Evolutionary conservation across 192 early-diverging fungal species (phyloP).

Genomic region (Gigaspora rosea): DNA sequence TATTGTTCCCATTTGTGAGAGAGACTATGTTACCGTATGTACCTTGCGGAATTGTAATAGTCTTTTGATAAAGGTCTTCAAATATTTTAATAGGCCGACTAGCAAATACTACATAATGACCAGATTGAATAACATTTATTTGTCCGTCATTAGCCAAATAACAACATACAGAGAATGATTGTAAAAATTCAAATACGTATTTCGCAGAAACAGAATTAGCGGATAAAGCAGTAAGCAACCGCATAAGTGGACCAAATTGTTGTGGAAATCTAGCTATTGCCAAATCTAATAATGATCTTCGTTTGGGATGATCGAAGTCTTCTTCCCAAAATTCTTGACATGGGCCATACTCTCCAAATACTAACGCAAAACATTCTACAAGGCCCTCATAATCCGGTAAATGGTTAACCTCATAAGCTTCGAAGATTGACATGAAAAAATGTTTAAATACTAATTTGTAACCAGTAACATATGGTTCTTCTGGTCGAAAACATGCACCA

Average conservation of each 20-base stretch:
- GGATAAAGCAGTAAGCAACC: conserved; percentile 36
- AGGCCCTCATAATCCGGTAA: conserved; percentile 1
- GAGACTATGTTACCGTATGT: conserved; percentile 4
- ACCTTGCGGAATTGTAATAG: conserved; percentile 33
- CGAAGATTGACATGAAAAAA: conserved; percentile 17
- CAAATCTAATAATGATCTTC: conserved; percentile 31
- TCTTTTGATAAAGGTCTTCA: conserved; percentile 35
- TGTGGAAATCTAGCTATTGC: conserved; percentile 41
- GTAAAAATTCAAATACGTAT: conserved; percentile 35
- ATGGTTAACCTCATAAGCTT: conserved; percentile 7
- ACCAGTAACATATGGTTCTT: conserved; percentile 5
- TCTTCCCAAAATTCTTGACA: conserved; percentile 10
- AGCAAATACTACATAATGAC: not conserved
- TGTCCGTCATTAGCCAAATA: conserved; percentile 29
- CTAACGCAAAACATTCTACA: conserved; percentile 10
- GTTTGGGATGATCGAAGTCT: not conserved
- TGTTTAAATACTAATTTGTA: conserved; percentile 4
- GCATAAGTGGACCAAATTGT: conserved; percentile 35
- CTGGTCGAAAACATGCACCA: conserved; percentile 18
- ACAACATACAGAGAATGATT: conserved; percentile 30
- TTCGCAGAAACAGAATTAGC: conserved; percentile 37
- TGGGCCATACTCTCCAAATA: not conserved
- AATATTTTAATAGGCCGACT: not conserved
- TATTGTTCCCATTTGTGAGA: not conserved
- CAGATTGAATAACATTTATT: not conserved